These are phyloP conservation scores for Evernia prunastri DNA, from an alignment of 495 filamentous ascomycete species.

Conservation along the genomic window DNA sequence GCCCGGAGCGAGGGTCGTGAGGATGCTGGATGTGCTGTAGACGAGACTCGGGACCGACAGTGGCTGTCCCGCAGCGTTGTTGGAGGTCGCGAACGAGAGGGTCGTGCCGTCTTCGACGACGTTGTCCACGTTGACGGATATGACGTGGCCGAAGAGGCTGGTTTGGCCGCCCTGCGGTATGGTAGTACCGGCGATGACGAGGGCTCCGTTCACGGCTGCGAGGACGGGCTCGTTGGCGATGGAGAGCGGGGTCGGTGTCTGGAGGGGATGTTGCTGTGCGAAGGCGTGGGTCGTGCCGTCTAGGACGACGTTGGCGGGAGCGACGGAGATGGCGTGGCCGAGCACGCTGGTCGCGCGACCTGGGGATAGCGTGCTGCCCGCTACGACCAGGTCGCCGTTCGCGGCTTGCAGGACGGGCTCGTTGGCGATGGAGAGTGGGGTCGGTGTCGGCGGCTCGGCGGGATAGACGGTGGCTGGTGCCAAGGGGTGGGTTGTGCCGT, in stretches of 20 bases:
- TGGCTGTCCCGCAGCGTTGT: neutral
- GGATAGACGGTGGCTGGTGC: neutral
- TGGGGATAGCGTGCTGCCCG: neutral
- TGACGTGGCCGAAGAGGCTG: neutral
- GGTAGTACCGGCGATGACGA: conserved; percentile 1
- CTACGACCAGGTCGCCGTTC: conserved; percentile 4
- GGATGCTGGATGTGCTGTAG: neutral
- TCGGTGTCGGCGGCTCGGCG: no score
- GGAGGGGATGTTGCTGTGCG: neutral
- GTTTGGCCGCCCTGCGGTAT: neutral
- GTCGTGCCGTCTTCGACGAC: neutral
- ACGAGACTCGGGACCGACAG: neutral
- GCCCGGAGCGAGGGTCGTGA: neutral
- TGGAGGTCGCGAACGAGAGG: neutral
- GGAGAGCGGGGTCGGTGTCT: conserved; percentile 6
- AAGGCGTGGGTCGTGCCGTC: neutral
- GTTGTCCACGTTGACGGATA: neutral
- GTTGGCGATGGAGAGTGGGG: neutral
- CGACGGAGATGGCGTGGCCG: neutral
- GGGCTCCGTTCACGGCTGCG: neutral
- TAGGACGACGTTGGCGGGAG: neutral
- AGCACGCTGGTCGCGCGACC: neutral
- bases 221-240: neutral
- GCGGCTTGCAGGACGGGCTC: neutral
- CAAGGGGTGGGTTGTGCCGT: neutral